Base-by-base conservation (phyloP, 2,329 filamentous ascomycete genomes). In the Penicillium sclerotigenum region DNA sequence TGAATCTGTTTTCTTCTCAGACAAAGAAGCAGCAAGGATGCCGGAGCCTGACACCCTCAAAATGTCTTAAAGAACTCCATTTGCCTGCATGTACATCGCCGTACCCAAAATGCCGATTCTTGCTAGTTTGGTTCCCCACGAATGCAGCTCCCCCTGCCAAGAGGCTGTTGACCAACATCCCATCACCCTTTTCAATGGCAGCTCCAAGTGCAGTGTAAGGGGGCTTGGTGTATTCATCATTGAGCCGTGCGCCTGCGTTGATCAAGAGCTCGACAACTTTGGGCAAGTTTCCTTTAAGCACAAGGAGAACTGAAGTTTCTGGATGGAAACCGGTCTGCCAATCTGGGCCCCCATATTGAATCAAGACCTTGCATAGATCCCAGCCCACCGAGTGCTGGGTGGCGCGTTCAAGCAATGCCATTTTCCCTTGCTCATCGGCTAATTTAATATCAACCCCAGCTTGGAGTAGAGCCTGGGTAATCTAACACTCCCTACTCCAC, bases 211-310 rank as follows among this genome's bases (percentile, higher is more conserved):
- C 47, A 22, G 51, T 56, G 26, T 43, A 34, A 14, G 59, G 54
- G 5, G 24, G 7, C 1, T 22, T 4, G 1, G 24, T 8, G 14
- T 57, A 59, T 31, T 14, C n/a, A 26, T 60, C 58, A 54, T 60
- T 59, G 31, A 57, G 36, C 28, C 56, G 52, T 43, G 52, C 52
- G 22, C 37, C 29, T 16, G 52, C 33, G 22, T n/a, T 20, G 52
- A 60, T 59, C 11, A 60, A 57, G 28, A 59, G 48, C 33, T 56
- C 18, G 24, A 59, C 34, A 18, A 60, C 45, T 31, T 54, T 43
- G 28, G 54, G 16, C 3, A 29, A 20, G 2, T 16, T 22, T 31
- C 20, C 16, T n/a, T 50, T 16, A 31, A 55, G 37, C n/a, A 38
- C 52, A 28, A 50, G 5, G 37, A 55, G 48, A 22, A 55, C 52